Base-by-base conservation (phyloP, 148 eudicot species). In the Rhododendron vialii region DNA sequence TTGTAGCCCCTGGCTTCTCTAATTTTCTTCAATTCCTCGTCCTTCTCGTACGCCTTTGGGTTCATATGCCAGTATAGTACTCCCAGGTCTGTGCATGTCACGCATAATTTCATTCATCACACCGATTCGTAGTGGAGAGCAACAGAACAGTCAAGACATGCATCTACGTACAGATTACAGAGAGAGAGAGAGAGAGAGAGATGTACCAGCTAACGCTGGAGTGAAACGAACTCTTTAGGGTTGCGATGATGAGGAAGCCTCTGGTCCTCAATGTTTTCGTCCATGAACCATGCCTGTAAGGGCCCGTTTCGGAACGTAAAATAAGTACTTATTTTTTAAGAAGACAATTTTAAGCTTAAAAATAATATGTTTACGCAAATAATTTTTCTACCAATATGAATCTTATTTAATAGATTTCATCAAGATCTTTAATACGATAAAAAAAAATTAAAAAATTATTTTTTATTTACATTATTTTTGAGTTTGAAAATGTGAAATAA, bases 211-310 rank as follows among this genome's bases (percentile, higher is more conserved):
- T 67, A 95, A 90, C 91, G 86, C 15, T 95, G 93, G 57, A 88
- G 84, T 3, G 99, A 94, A 43, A 96, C 99, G 65, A 65, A 90
- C 82, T 96, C 94, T 65, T 89, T 84, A 1, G 96, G 95, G 84
- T 90, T 89, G 80, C 86, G 89, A 84, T 93, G 96, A 87, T 93
- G 95, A 55, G 99, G 98, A 53, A 96, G 95, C 92, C 98, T 93
- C 76, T 91, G 94, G 84, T 95, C 96, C 65, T 91, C 96, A 65
- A 84, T 87, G 87, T 88, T 92, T 55, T 93, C 95, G 57, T 94
- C 95, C 99, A 95, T 95, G 51, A 89, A 96, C 99, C 99, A 96
- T 76, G 96, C 97, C 99, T 94, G 48, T 18, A 30, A 30, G 30
- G 30, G 30, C 30, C 0, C 30, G 0, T 30, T 30, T 0, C 30